Percentiles rank a stretch among this genome's conserved stretches.
Evolutionary conservation across 108 stramenopile genomes (phyloP).

Genomic region (Aurantiochytrium sp.): DNA sequence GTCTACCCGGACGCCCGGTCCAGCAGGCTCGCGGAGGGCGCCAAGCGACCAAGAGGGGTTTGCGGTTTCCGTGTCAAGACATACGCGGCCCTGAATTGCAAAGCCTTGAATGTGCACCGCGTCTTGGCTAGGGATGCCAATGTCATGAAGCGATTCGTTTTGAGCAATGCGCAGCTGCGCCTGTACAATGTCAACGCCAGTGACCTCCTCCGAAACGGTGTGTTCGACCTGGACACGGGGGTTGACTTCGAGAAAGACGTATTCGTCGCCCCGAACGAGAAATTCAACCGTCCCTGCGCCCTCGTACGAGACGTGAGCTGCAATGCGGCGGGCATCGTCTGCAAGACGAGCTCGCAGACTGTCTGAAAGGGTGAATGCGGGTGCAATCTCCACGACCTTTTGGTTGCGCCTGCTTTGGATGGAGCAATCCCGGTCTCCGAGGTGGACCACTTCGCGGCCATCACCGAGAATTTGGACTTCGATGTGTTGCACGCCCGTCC

Average conservation of each 20-base stretch:
- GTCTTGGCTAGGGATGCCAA: conserved; percentile 50
- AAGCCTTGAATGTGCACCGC: conserved; percentile 60
- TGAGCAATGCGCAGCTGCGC: conserved; percentile 78
- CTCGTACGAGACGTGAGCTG: conserved; percentile 66
- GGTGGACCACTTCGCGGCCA: conserved; percentile 77
- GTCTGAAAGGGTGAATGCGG: conserved; percentile 63
- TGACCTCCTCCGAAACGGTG: conserved; percentile 91
- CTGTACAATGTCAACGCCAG: conserved; percentile 87
- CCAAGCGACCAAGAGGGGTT: conserved; percentile 88
- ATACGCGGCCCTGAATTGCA: conserved; percentile 91
- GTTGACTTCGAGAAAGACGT: conserved; percentile 83
- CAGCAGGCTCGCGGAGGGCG: conserved; percentile 79
- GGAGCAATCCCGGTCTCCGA: conserved; percentile 90
- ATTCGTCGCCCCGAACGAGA: conserved; percentile 77
- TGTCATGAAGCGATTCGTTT: conserved; percentile 67
- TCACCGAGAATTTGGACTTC: conserved; percentile 93
- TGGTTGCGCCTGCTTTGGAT: conserved; percentile 87
- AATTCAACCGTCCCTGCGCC: conserved; percentile 96
- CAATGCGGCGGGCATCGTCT: conserved; percentile 59
- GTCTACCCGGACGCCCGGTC: conserved; percentile 86
- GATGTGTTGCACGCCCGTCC: conserved; percentile 79
- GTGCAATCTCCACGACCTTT: conserved; percentile 90
- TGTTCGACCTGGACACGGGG: conserved; percentile 84
- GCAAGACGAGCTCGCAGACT: conserved; percentile 45
- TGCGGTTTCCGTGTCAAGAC: conserved; percentile 75